These are phyloP conservation scores for Paecilomyces niveus DNA, from an alignment of 2,329 filamentous ascomycete species.

Conservation along the genomic window DNA sequence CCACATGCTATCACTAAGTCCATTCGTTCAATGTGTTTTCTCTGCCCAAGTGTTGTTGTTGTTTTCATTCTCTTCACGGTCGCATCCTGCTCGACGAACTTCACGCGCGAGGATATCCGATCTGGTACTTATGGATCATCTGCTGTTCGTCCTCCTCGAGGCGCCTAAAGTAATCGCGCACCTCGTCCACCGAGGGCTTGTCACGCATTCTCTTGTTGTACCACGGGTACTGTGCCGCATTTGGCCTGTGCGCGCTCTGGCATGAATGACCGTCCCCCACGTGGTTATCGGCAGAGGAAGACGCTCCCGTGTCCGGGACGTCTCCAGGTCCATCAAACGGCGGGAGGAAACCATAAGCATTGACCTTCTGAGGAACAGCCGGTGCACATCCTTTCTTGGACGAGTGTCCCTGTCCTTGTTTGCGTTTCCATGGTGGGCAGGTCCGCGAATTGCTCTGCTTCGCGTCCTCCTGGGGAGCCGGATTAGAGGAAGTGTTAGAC, in stretches of 20 bases:
- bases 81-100: neutral
- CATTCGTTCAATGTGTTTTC: neutral
- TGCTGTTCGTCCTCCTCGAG: constrained; percentile 16
- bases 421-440: constrained; percentile 15
- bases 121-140: constrained; percentile 13
- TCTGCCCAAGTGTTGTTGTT: neutral
- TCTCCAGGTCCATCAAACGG: constrained; percentile 22
- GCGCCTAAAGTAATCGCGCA: constrained; percentile 16
- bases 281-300: neutral
- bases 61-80: neutral
- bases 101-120: constrained; percentile 1
- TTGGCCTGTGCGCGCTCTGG: neutral
- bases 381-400: constrained; percentile 20
- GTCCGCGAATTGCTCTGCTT: constrained; percentile 10
- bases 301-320: neutral
- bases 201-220: constrained; percentile 8
- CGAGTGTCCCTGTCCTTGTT: constrained; percentile 9
- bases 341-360: constrained; percentile 22
- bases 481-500: neutral
- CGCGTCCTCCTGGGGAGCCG: constrained; percentile 1
- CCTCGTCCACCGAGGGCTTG: constrained; percentile 11
- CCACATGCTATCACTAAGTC: neutral
- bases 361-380: constrained; percentile 21
- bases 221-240: constrained; percentile 2
- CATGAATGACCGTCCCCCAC: neutral